phyloP scores from a whole-genome alignment of 1,284 basidiomycete genomes.

The Gastroboletus turbinatus region DNA sequence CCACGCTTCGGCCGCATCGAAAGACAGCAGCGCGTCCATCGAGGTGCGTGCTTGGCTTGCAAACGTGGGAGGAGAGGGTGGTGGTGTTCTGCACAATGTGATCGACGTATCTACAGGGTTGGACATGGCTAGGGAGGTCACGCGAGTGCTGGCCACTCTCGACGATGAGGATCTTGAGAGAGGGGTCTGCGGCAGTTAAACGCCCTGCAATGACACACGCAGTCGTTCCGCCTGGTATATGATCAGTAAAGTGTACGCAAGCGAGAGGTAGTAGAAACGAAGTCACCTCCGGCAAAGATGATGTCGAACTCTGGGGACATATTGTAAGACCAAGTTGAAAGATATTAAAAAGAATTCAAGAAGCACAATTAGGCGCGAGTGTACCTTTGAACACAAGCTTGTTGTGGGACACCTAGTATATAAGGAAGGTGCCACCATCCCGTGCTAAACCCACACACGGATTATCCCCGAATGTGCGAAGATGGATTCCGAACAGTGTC shows the following conservation, averaged over 20 bases:
- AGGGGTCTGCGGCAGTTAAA: slow-evolving; percentile 14
- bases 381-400: no score
- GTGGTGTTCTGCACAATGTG: slow-evolving; percentile 41
- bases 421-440: no score
- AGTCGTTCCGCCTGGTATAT: slow-evolving; percentile 18
- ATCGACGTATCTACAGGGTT: slow-evolving; percentile 47
- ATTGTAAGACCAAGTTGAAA: background rate
- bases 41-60: slow-evolving; percentile 44
- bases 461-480: no score
- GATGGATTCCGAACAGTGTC: no score
- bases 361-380: no score
- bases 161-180: slow-evolving; percentile 22
- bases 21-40: slow-evolving; percentile 44
- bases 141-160: slow-evolving; percentile 13
- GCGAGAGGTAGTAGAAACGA: no score
- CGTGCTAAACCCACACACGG: no score
- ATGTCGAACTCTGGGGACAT: slow-evolving; percentile 40
- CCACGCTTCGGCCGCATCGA: slow-evolving; percentile 48
- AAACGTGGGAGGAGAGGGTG: slow-evolving; percentile 44
- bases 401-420: no score
- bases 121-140: slow-evolving; percentile 44
- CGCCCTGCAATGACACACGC: slow-evolving; percentile 22
- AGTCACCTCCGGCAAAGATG: slow-evolving; percentile 48
- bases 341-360: background rate
- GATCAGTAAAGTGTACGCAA: background rate